Evolutionary conservation across 148 eudicot species (phyloP).

Genomic region (Dianthus caryophyllus): DNA sequence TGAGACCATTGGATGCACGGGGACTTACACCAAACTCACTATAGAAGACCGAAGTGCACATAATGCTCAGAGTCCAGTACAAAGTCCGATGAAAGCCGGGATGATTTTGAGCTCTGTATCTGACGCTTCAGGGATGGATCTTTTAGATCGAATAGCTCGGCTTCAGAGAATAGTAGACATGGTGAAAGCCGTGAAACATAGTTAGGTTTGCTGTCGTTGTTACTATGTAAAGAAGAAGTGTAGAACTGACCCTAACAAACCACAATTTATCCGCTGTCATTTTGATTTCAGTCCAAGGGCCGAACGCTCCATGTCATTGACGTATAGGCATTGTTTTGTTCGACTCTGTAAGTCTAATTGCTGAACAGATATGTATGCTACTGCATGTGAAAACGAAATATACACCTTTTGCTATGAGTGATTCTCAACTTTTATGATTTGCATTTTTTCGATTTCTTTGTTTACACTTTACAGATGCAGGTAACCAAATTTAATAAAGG

Average conservation of each 20-base stretch:
- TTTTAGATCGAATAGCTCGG: conserved; percentile 15
- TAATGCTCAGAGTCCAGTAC: background rate
- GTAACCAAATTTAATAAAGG: background rate
- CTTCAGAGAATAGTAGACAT: conserved; percentile 19
- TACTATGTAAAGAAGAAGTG: background rate
- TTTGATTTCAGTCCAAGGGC: background rate
- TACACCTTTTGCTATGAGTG: background rate
- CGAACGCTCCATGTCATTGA: background rate
- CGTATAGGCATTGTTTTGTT: background rate
- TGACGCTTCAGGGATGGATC: background rate
- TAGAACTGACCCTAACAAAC: background rate
- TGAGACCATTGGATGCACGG: background rate
- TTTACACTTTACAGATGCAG: background rate
- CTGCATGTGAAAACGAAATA: background rate
- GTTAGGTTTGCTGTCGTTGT: background rate
- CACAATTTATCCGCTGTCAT: background rate
- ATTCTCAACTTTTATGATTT: background rate
- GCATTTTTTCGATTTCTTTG: background rate
- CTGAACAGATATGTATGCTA: background rate
- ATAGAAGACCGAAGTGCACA: conserved; percentile 7
- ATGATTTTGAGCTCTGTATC: background rate
- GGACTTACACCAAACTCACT: background rate
- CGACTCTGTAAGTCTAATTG: too few relatives aligned
- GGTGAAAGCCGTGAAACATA: conserved; percentile 5
- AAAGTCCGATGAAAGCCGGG: background rate